phyloP scores from a whole-genome alignment of 345 rosid species.

The Punica granatum region DNA sequence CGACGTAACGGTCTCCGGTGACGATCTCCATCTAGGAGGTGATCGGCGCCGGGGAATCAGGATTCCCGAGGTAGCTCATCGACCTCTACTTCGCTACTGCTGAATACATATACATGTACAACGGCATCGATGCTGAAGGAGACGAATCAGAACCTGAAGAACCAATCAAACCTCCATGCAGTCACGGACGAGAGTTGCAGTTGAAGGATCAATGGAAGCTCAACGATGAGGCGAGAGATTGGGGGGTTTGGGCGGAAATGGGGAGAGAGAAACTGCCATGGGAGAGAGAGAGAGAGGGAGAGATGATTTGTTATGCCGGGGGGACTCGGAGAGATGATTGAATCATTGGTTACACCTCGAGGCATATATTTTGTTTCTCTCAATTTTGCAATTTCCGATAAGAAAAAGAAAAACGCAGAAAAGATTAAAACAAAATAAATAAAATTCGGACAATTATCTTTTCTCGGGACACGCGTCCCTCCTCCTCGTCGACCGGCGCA shows the following conservation, averaged over 20 bases:
- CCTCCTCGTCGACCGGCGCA: not conserved
- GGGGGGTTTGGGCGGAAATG: conserved; percentile 12
- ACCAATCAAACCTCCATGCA: not conserved
- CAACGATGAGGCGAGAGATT: conserved; percentile 1
- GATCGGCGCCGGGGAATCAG: not conserved
- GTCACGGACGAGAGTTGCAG: conserved; percentile 18
- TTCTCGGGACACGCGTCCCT: not conserved
- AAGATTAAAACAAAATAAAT: too few relatives aligned
- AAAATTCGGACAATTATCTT: not conserved
- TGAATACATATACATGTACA: too few relatives aligned
- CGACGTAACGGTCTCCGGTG: conserved; percentile 91
- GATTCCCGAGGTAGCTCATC: not conserved
- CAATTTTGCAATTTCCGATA: not conserved
- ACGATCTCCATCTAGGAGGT: conserved; percentile 63
- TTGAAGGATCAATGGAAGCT: conserved; percentile 6
- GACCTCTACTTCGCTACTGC: not conserved
- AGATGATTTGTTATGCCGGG: not conserved
- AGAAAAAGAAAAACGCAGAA: not conserved
- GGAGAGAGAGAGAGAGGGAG: conserved; percentile 1
- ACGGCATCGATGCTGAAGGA: not conserved
- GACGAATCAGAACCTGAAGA: not conserved
- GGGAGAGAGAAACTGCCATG: conserved; percentile 7
- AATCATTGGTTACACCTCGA: conserved; percentile 15
- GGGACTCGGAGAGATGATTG: not conserved
- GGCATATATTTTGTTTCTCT: not conserved